Evolutionary conservation across 257 asterid species (phyloP), one percentile per base, ranked within the genome.

Genomic region (Nicotiana attenuata): DNA sequence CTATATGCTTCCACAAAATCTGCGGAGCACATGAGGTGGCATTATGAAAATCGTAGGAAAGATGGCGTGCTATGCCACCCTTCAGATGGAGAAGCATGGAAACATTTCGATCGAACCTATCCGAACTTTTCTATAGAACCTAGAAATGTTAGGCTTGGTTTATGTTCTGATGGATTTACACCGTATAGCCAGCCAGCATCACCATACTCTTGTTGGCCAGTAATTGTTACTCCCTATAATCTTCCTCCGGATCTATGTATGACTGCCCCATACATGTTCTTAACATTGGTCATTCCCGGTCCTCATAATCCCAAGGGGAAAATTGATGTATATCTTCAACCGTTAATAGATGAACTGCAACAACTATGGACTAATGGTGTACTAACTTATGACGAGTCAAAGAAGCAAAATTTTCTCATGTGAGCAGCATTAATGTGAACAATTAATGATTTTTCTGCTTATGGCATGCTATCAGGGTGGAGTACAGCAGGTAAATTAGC

Each of bases 391-490:
- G 53, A 55, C 16, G 81, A 31, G 6, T 77, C 33, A 7, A 47
- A 20, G 20, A 53, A 77, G 31, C 10, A 77, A 26, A 77, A 55
- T 13, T 55, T 77, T 26, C 38, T 47, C 1, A 47, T 77, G 63
- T n/a, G 28, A 4, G 66, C 65, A 47, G 16, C 81, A n/a, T 77
- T 77, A 47, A 52, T 77, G 50, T 77, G 66, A 53, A 77, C 81
- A n/a, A 77, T 77, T 22, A 53, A 41, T 77, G 66, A 77, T 26
- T 53, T 77, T 17, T n/a, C 66, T 47, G 47, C 80, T 15, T 50
- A 41, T 24, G 75, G 10, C 38, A 65, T 65, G 75, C 13, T 65
- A 26, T 68, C 29, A 14, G 55, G 55, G 19, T 68, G 55, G 77
- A 22, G 50, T 14, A 35, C 77, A 31, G 0, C 16, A 5, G 7